These are phyloP conservation scores for Pontederia crassipes DNA, from an alignment of 176 grass and related monocot genomes.

Conservation along the genomic window DNA sequence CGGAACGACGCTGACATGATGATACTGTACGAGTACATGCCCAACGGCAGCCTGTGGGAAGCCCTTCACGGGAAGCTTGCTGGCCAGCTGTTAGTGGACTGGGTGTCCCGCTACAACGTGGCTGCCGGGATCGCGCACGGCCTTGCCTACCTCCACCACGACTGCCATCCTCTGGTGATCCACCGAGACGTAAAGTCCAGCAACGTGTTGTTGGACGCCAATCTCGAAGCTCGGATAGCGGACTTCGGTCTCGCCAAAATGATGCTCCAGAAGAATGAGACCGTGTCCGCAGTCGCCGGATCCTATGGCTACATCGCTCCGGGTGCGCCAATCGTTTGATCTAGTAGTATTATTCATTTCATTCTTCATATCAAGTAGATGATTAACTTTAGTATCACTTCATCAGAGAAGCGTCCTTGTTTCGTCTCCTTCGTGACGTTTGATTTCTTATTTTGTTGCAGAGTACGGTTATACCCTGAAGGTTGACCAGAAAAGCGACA, in stretches of 20 bases:
- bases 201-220: slow-evolving; percentile 82
- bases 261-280: slow-evolving; percentile 69
- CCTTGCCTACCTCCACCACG: slow-evolving; percentile 88
- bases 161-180: slow-evolving; percentile 82
- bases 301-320: slow-evolving; percentile 96
- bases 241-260: slow-evolving; percentile 86
- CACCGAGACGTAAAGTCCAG: slow-evolving; percentile 95
- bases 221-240: slow-evolving; percentile 75
- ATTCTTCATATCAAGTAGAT: too few relatives aligned
- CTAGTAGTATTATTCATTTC: too few relatives aligned
- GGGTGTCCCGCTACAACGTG: slow-evolving; percentile 83
- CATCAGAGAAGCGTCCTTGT: neutral
- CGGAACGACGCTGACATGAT: slow-evolving; percentile 76
- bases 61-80: slow-evolving; percentile 54
- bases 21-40: slow-evolving; percentile 97
- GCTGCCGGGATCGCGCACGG: slow-evolving; percentile 68
- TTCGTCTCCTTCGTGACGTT: neutral
- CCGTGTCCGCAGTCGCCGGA: slow-evolving; percentile 72
- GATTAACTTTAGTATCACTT: neutral
- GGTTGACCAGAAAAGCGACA: slow-evolving; percentile 94
- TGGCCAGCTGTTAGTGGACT: slow-evolving; percentile 61
- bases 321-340: slow-evolving; percentile 19
- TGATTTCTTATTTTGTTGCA: slow-evolving; percentile 7
- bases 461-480: slow-evolving; percentile 92
- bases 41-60: slow-evolving; percentile 92